Evolutionary conservation across 2,329 filamentous ascomycete genomes (phyloP), one percentile per base, ranked within the genome.

Genomic region (Fusarium xylarioides): DNA sequence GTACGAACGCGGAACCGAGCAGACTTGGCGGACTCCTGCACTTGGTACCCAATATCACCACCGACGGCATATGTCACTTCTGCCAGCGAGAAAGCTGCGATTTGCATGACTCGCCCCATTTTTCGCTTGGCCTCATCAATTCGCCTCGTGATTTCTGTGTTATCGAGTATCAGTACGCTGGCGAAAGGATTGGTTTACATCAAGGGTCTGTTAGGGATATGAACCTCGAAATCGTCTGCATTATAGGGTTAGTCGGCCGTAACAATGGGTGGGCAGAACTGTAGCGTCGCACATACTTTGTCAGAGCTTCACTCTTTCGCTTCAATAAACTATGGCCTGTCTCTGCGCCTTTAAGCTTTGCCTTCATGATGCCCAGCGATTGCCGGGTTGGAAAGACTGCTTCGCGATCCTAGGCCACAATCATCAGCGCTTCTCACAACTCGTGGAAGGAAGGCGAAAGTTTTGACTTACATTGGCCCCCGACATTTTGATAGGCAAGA

Each of bases 61-160:
- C 96, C 96, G 34, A 98, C 95, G 32, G 96, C 96, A 80, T 99
- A 99, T 54, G 95, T 97, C 63, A 99, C 96, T 85, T 98, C 96
- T 68, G 96, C 96, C 23, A 99, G 89, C 47, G 95, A 98, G 85
- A 99, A 98, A 50, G 96, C 95, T 44, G 96, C 96, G 80, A 99
- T 97, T 83, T 98, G 95, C 96, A 99, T 99, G 42, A 99, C 96
- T 38, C 95, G 91, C 65, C 96, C 96, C 95, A 99, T 99, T 87
- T 99, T 99, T 78, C 95, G 93, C 85, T 99, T 99, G 46, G 96
- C 96, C 83, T 99, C 96, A 85, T 99, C 95, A 83, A 99, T 99
- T 80, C 96, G 93, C 82, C 91, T 91, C 55, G 96, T 98, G 79
- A 99, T 99, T 79, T 99, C 96, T 94, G 81, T 75, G 26, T 40